A percentile compares a stretch with the other conserved stretches of the same genome.
Conservation (phyloP, 75 land plant genomes). For the Larix kaempferi region DNA sequence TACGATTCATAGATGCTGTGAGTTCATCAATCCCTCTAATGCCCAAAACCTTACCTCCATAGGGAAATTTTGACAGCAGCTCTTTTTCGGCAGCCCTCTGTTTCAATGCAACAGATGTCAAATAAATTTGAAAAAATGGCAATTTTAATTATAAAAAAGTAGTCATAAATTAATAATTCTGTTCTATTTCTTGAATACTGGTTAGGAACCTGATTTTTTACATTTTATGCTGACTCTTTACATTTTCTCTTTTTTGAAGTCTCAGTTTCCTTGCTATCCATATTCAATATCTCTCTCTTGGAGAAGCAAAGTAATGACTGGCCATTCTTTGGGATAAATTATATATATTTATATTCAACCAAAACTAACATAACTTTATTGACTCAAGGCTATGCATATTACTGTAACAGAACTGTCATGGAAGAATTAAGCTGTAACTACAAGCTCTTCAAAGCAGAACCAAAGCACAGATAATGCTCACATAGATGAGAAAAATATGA, state of each 20-base stretch:
- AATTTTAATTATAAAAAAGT: neutral
- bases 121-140: neutral
- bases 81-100: slow-evolving; percentile 93
- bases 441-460: neutral
- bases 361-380: neutral
- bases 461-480: neutral
- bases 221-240: too few relatives aligned
- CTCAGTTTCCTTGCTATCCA: neutral
- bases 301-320: neutral
- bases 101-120: neutral
- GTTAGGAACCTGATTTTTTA: too few relatives aligned
- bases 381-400: neutral
- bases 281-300: neutral
- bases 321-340: neutral
- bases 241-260: neutral
- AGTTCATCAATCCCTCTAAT: neutral
- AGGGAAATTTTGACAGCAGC: slow-evolving; percentile 67
- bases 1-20: too few relatives aligned
- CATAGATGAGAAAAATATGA: neutral
- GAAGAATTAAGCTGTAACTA: neutral
- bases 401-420: neutral
- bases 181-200: too few relatives aligned
- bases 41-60: slow-evolving; percentile 60
- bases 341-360: neutral
- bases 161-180: neutral